Evolutionary conservation across 2,329 filamentous ascomycete genomes (phyloP).

Genomic region (Capronia coronata): DNA sequence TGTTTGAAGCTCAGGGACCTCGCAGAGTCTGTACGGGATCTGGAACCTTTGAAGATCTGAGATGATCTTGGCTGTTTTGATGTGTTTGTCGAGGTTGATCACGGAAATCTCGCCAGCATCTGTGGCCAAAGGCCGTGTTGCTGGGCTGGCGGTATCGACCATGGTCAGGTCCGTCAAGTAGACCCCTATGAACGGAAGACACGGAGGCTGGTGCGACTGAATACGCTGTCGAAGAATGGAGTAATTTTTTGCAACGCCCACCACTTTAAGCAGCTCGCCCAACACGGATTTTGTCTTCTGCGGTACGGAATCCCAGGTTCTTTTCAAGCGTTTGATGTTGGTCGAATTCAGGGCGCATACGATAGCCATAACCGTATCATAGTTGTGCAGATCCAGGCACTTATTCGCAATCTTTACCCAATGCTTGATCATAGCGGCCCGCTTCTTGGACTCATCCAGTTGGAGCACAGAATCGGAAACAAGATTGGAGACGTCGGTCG

Average conservation of each 20-base stretch:
- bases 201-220: conserved; percentile 80
- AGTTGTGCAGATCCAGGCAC: conserved; percentile 86
- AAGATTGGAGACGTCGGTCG: conserved; percentile 84
- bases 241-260: conserved; percentile 88
- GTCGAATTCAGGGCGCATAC: conserved; percentile 90
- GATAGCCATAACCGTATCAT: conserved; percentile 94
- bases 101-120: conserved; percentile 65
- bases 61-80: conserved; percentile 89
- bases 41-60: conserved; percentile 94
- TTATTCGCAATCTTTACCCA: conserved; percentile 93
- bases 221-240: conserved; percentile 75
- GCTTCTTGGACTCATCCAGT: conserved; percentile 84
- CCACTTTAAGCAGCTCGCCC: conserved; percentile 71
- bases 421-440: conserved; percentile 85
- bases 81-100: conserved; percentile 98
- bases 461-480: conserved; percentile 89
- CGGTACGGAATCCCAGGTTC: conserved; percentile 86
- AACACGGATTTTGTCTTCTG: conserved; percentile 74
- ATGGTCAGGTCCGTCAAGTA: conserved; percentile 96
- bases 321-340: conserved; percentile 77
- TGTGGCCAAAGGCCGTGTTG: conserved; percentile 66
- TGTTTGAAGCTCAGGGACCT: conserved; percentile 81
- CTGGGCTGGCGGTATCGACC: conserved; percentile 86
- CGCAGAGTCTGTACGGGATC: conserved; percentile 76
- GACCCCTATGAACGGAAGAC: conserved; percentile 90